A percentile compares a stretch with the other conserved stretches of the same genome.
Evolutionary conservation across 345 rosid genomes (phyloP).

Genomic region (Ceriops decandra): DNA sequence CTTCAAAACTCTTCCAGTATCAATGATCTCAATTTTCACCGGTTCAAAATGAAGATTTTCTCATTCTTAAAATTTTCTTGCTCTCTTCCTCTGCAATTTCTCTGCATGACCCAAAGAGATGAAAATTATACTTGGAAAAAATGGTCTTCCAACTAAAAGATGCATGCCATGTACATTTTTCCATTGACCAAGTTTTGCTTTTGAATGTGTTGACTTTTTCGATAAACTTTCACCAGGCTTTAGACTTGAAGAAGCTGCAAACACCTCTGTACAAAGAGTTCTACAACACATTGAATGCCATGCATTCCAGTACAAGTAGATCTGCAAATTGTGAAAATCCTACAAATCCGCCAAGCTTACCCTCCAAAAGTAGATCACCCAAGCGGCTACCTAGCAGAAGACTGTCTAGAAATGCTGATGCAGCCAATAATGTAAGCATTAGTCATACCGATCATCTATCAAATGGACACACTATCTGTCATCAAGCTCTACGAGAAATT

Average conservation of each 20-base stretch:
- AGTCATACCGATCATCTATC: constrained; percentile 30
- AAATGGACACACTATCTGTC: constrained; percentile 30
- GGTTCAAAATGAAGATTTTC: not conserved
- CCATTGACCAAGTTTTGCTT: not conserved
- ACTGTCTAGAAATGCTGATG: constrained; percentile 43
- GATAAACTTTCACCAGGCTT: constrained; percentile 32
- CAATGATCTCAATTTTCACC: not conserved
- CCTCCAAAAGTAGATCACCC: constrained; percentile 66
- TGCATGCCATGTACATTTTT: not conserved
- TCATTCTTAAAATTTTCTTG: not conserved
- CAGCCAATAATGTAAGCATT: constrained; percentile 2
- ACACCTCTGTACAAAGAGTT: constrained; percentile 30
- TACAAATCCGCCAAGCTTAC: constrained; percentile 15
- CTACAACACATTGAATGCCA: constrained; percentile 23
- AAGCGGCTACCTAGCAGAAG: constrained; percentile 73
- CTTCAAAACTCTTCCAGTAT: not conserved
- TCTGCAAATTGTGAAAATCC: constrained; percentile 15
- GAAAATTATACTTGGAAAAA: not conserved
- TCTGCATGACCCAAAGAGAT: not conserved
- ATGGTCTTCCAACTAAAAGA: not conserved
- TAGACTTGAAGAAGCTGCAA: constrained; percentile 33
- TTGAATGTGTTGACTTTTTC: not conserved
- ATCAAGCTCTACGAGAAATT: constrained; percentile 49
- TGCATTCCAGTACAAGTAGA: constrained; percentile 2
- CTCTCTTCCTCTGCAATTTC: not conserved